Evolutionary conservation across 345 rosid genomes (phyloP).

Genomic region (Brassica incana): DNA sequence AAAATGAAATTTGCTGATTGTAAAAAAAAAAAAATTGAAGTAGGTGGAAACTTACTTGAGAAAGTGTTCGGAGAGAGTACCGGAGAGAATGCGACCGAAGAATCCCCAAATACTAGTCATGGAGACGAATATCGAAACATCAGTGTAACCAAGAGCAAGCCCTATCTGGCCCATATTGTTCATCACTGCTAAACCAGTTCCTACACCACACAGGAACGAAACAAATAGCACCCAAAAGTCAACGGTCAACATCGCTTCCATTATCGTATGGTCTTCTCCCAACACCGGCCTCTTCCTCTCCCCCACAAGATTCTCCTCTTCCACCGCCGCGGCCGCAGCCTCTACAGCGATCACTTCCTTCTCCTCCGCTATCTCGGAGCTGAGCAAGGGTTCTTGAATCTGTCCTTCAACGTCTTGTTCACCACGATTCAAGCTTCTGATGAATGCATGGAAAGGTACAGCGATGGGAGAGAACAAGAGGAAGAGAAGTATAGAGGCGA

Average conservation of each 20-base stretch:
- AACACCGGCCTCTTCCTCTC: conserved; percentile 49
- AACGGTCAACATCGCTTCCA: conserved; percentile 58
- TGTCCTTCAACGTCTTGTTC: conserved; percentile 46
- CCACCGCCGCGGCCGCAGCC: conserved; percentile 22
- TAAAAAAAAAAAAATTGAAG: neutral
- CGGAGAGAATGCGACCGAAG: conserved; percentile 85
- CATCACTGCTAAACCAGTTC: conserved; percentile 34
- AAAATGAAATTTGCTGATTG: neutral
- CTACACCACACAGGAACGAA: conserved; percentile 87
- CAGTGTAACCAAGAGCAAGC: conserved; percentile 74
- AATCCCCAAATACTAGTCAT: conserved; percentile 90
- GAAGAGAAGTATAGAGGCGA: conserved; percentile 50
- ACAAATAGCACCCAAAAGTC: conserved; percentile 88
- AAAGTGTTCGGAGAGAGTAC: conserved; percentile 72
- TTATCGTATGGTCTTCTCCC: conserved; percentile 87
- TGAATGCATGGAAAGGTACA: conserved; percentile 53
- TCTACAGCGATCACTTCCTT: conserved; percentile 1
- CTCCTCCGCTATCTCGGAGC: conserved; percentile 22
- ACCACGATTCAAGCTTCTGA: conserved; percentile 40
- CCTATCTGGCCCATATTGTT: conserved; percentile 98
- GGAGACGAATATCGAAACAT: conserved; percentile 85
- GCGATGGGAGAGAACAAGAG: conserved; percentile 66
- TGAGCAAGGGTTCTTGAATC: conserved; percentile 53
- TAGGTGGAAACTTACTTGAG: conserved; percentile 59
- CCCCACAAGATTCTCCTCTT: conserved; percentile 15